These are phyloP conservation scores for Acaromyces ingoldii DNA, from an alignment of 1,284 basidiomycete species.

Conservation along the genomic window DNA sequence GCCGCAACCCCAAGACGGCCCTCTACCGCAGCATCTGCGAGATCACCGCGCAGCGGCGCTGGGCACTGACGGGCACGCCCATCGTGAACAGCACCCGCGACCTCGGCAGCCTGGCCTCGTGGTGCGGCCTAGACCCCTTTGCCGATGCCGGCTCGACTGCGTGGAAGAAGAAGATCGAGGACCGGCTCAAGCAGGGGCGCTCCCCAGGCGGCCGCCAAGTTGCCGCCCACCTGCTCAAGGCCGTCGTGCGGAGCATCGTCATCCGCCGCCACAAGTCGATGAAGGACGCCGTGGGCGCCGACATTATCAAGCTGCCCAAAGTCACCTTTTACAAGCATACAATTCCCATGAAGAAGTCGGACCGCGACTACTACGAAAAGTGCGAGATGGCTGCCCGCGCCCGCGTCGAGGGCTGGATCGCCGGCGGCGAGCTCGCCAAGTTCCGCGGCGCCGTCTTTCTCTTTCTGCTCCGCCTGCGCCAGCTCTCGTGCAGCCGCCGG, in stretches of 20 bases:
- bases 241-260: slow-evolving; percentile 74
- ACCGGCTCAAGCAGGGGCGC: slow-evolving; percentile 34
- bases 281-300: slow-evolving; percentile 51
- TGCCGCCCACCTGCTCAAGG: slow-evolving; percentile 54
- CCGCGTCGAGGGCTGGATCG: slow-evolving; percentile 62
- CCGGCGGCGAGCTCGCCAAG: slow-evolving; percentile 20
- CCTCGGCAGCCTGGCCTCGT: slow-evolving; percentile 74
- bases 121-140: slow-evolving; percentile 70
- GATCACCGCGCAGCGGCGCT: slow-evolving; percentile 60
- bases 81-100: slow-evolving; percentile 82
- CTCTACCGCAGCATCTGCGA: slow-evolving; percentile 68
- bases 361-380: slow-evolving; percentile 69
- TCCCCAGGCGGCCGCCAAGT: background rate
- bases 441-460: slow-evolving; percentile 59
- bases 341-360: slow-evolving; percentile 65
- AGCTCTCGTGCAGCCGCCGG: slow-evolving; percentile 73
- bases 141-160: slow-evolving; percentile 62
- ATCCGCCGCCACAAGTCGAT: slow-evolving; percentile 82
- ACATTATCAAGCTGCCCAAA: slow-evolving; percentile 7
- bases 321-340: slow-evolving; percentile 53
- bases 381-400: slow-evolving; percentile 64
- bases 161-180: slow-evolving; percentile 62
- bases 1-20: slow-evolving; percentile 78
- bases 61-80: slow-evolving; percentile 71
- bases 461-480: slow-evolving; percentile 78